Percentiles rank a stretch among this genome's conserved stretches.
Conservation (phyloP, 2,329 filamentous ascomycete species). For the Cercospora canescens region DNA sequence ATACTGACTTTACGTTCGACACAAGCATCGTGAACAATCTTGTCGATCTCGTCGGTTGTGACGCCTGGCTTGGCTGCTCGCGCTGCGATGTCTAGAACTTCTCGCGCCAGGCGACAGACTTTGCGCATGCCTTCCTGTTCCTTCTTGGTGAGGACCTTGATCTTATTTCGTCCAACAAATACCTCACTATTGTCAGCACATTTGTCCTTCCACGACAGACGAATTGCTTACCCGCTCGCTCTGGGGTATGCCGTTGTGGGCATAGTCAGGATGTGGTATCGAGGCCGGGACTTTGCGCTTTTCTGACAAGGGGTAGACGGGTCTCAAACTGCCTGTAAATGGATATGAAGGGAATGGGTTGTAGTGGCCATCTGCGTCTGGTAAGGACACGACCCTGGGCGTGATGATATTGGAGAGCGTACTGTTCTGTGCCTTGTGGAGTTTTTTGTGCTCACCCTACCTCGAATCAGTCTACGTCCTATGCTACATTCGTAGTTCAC, state of each 20-base stretch:
- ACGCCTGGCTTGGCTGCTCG: slow-evolving; percentile 83
- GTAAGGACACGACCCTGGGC: slow-evolving; percentile 85
- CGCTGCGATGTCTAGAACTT: slow-evolving; percentile 90
- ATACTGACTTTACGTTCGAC: slow-evolving; percentile 80
- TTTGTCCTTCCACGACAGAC: not conserved
- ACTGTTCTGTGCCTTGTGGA: slow-evolving; percentile 80
- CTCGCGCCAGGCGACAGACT: slow-evolving; percentile 80
- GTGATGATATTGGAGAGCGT: slow-evolving; percentile 68
- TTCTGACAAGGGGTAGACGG: slow-evolving; percentile 69
- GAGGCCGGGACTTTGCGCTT: slow-evolving; percentile 72
- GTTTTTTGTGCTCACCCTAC: slow-evolving; percentile 77
- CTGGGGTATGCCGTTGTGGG: slow-evolving; percentile 73
- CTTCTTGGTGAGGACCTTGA: slow-evolving; percentile 76
- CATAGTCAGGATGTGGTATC: slow-evolving; percentile 86
- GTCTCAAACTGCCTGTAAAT: slow-evolving; percentile 78
- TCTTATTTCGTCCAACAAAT: slow-evolving; percentile 70
- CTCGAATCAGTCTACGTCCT: slow-evolving; percentile 18
- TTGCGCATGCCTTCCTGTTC: slow-evolving; percentile 89
- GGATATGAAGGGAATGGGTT: slow-evolving; percentile 90
- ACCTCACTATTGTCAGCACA: slow-evolving; percentile 29
- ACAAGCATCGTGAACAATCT: slow-evolving; percentile 92
- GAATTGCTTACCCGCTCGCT: slow-evolving; percentile 64
- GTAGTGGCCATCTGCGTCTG: slow-evolving; percentile 79
- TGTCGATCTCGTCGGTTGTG: slow-evolving; percentile 93
- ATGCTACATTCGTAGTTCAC: slow-evolving; percentile 18